A percentile compares a stretch with the other conserved stretches of the same genome.
phyloP scores from a whole-genome alignment of 371 early-diverging fungal genomes.

The Saksenaea oblongispora region DNA sequence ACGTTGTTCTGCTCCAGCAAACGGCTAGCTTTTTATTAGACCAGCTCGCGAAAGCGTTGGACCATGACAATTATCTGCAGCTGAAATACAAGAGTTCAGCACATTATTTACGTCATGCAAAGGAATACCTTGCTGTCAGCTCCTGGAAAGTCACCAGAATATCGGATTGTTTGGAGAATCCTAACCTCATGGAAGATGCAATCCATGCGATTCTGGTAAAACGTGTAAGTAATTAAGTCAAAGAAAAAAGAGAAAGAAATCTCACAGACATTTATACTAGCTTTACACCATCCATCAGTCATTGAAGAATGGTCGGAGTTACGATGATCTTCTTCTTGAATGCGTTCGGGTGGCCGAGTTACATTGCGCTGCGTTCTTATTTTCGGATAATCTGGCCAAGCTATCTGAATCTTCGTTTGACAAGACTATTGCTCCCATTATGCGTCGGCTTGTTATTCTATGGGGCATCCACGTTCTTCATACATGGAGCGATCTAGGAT shows the following conservation, averaged over 20 bases:
- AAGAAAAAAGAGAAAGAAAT: not conserved
- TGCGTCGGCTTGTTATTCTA: conserved; percentile 34
- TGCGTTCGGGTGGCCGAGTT: conserved; percentile 37
- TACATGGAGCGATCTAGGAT: conserved; percentile 50
- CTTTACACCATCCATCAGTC: conserved; percentile 27
- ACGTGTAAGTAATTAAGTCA: conserved; percentile 22
- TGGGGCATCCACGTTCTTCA: conserved; percentile 46
- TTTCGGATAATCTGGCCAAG: conserved; percentile 27
- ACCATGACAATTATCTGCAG: conserved; percentile 25
- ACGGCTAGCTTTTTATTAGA: conserved; percentile 36
- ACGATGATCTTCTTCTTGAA: conserved; percentile 36
- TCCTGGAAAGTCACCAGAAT: conserved; percentile 27
- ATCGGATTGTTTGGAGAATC: conserved; percentile 25
- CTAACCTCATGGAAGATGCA: conserved; percentile 29
- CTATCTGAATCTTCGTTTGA: conserved; percentile 5
- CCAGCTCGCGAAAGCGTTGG: conserved; percentile 27
- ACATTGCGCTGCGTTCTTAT: conserved; percentile 39
- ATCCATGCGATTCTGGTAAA: conserved; percentile 36
- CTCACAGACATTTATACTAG: conserved; percentile 8
- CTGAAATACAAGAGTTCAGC: conserved; percentile 40
- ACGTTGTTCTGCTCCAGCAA: conserved; percentile 68
- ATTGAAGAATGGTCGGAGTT: conserved; percentile 15
- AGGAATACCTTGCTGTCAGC: conserved; percentile 27
- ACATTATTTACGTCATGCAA: conserved; percentile 30
- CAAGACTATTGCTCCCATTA: conserved; percentile 20